Evolutionary conservation across 768 basidiomycete species (phyloP), one percentile per base, ranked within the genome.

Genomic region (Leccinum disarticulatum): DNA sequence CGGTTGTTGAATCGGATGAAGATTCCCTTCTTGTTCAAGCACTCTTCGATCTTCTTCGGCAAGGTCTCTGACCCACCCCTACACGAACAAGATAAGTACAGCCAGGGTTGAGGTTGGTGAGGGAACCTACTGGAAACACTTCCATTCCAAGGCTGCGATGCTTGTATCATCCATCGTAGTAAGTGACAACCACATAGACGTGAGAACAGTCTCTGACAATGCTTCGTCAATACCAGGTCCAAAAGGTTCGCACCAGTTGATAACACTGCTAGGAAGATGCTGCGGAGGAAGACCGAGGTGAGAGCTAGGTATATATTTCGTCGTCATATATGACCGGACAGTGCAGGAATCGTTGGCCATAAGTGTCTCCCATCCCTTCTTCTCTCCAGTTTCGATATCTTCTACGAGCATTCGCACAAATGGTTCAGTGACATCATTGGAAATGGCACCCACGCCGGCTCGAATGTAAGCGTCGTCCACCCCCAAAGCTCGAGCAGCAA

Each of bases 311-410:
- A 65, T 31, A 28, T 70, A 70, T 52, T 66, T 61, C 22, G 58
- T 38, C 14, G 58, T 52, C 62, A 67, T 67, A 38, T 67, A 64
- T 0, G 66, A 60, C 6, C 71, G 64, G 4, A 66, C 50, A 8
- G 76, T 67, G 62, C 73, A 64, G 6, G 54, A 51, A 51, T 77
- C 70, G 41, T 64, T 66, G 25, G 52, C 55, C 67, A 55, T 68
- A 55, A 76, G 55, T 1, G 61, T 54, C 2, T 74, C 54, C 71
- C 70, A 75, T n/a, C 70, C 75, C 6, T 49, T 55, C 47, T 31
- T 19, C 48, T 49, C 33, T 13, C 60, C 61, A 13, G 62, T 64
- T 55, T 66, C 48, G 15, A 71, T 22, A 59, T 73, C 65, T 3
- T 55, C 36, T 46, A 61, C 30, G 28, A 76, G 49, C 33, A 55